Percentiles rank a stretch among this genome's conserved stretches.
Conservation (phyloP, 129 eudicot genomes). For the Flaveria robusta region DNA sequence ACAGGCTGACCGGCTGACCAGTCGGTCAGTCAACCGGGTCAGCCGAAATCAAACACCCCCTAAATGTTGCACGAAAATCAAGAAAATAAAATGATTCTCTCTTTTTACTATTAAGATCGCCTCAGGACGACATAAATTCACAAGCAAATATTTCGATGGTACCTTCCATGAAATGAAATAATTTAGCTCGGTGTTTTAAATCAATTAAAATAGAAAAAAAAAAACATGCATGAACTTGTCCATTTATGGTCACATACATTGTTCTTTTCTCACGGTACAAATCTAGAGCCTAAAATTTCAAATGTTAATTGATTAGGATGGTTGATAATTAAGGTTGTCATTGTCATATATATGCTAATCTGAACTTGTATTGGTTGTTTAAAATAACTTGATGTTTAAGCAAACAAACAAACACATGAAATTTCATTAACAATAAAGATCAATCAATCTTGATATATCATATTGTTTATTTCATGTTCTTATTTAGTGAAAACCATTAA, state of each 20-base stretch:
- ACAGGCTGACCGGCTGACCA: too few relatives aligned
- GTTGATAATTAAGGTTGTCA: slow-evolving; percentile 24
- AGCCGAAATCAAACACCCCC: too few relatives aligned
- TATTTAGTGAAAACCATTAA: too few relatives aligned
- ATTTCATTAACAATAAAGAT: not conserved
- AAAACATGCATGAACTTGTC: slow-evolving; percentile 27
- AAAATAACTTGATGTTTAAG: not conserved
- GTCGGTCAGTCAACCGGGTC: too few relatives aligned
- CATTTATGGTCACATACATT: slow-evolving; percentile 32
- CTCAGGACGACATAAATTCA: slow-evolving; percentile 31
- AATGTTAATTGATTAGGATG: slow-evolving; percentile 16
- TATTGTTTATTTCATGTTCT: too few relatives aligned
- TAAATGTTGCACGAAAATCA: slow-evolving; percentile 13
- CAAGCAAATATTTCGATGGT: slow-evolving; percentile 26
- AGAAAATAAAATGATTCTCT: slow-evolving; percentile 11
- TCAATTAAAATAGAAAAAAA: slow-evolving; percentile 1
- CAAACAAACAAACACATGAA: not conserved
- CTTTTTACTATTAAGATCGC: slow-evolving; percentile 23
- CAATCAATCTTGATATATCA: not conserved
- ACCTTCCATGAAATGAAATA: slow-evolving; percentile 22
- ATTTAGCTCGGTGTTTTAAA: slow-evolving; percentile 22
- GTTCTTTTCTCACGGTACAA: slow-evolving; percentile 16
- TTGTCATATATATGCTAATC: not conserved
- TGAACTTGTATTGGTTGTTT: not conserved
- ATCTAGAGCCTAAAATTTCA: slow-evolving; percentile 6